These are phyloP conservation scores for Colletotrichum ledebouriae DNA, from an alignment of 2,329 filamentous ascomycete species.

Conservation along the genomic window DNA sequence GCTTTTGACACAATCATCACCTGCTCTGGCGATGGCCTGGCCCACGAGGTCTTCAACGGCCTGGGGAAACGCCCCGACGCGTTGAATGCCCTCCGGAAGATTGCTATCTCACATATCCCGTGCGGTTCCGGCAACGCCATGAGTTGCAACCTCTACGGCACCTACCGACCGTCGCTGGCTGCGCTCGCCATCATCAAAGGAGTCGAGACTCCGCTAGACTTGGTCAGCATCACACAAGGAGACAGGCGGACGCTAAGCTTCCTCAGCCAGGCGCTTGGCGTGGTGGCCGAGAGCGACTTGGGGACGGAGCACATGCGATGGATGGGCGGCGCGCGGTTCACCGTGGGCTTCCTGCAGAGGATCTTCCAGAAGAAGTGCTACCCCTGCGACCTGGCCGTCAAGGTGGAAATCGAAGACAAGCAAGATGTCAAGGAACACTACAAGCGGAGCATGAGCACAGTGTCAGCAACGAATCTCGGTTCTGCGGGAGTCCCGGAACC, in stretches of 20 bases:
- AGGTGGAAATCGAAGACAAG: constrained; percentile 85
- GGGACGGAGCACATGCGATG: constrained; percentile 92
- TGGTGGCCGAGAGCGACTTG: constrained; percentile 90
- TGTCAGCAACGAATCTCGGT: constrained; percentile 47
- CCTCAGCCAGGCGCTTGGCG: constrained; percentile 88
- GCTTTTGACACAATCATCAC: constrained; percentile 88
- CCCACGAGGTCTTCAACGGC: constrained; percentile 96
- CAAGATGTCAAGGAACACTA: constrained; percentile 80
- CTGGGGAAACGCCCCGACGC: constrained; percentile 84
- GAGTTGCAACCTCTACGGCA: constrained; percentile 90
- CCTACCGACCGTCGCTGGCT: constrained; percentile 79
- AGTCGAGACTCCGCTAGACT: constrained; percentile 83
- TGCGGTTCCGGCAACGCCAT: constrained; percentile 96
- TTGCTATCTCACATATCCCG: constrained; percentile 89
- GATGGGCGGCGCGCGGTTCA: constrained; percentile 91
- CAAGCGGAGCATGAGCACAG: constrained; percentile 59
- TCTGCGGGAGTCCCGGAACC: constrained; percentile 46
- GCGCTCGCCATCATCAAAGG: constrained; percentile 91
- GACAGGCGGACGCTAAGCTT: constrained; percentile 83
- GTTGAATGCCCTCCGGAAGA: constrained; percentile 76
- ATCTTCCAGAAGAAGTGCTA: constrained; percentile 83
- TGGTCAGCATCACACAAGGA: constrained; percentile 90
- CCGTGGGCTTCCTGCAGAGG: constrained; percentile 83
- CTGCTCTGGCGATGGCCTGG: constrained; percentile 92
- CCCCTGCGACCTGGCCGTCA: constrained; percentile 89